Evolutionary conservation across 2,329 filamentous ascomycete genomes (phyloP), one percentile per base, ranked within the genome.

Genomic region (Coniella vitis): DNA sequence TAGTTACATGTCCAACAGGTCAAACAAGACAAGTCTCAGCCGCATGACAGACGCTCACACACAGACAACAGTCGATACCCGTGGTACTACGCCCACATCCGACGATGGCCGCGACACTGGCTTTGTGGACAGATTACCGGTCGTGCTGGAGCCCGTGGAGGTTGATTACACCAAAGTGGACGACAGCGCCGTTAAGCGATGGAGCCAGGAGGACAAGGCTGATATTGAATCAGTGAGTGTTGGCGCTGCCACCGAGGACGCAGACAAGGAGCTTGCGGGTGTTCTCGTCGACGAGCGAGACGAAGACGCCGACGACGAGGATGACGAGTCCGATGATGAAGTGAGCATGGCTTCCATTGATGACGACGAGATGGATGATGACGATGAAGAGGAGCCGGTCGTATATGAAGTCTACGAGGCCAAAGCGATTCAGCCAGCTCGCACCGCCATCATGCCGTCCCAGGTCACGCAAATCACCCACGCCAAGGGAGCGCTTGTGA

Each of bases 401-500:
- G 76, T 90, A 25, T 86, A 83, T 52, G 83, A 87, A 58, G 77
- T 87, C 45, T 47, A 47, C 22, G 45, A 47, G 25, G 80, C 72
- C 12, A 70, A 75, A 4, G 72, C 78, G 14, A 71, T 75, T 17
- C 74, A 79, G 53, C 75, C 76, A 14, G 69, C 79, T 14, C 73
- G 75, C 7, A 76, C 81, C 45, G 76, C 80, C 36, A 73, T 79
- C 38, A 70, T 81, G 41, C 76, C 78, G 2, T 81, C 85, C 2
- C 80, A 85, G 47, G 75, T 81, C 47, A 79, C 86, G 3, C 81
- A 85, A 47, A 76, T 81, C 48, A 81, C 90, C 49, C 75, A 78
- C 25, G 84, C 81, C 35, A 85, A 87, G 60, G 87, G 89, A 20
- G 84, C 85, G 44, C 72, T 96, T 44, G 87, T 96, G 22, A 90